Evolutionary conservation across 805 yeast species (phyloP), one percentile per base, ranked within the genome.

Genomic region (Yarrowia sp.): DNA sequence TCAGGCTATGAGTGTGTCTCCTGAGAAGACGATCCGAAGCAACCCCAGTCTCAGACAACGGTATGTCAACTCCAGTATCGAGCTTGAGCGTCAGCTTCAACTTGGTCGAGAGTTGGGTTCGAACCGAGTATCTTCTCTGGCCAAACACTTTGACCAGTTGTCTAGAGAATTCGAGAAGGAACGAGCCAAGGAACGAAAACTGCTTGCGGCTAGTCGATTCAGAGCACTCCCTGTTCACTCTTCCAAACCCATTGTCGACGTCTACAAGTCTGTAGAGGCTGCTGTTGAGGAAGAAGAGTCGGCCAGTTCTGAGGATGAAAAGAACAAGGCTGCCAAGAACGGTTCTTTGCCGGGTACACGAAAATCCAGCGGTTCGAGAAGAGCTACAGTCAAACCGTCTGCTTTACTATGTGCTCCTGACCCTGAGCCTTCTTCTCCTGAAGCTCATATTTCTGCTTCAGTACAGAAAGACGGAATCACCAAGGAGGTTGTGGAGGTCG

Each of bases 161-260:
- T 89, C 97, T 0, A 81, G 81, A 69, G 98, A 95, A 73, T 92
- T 93, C 73, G 96, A 90, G 72, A 81, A 85, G 68, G 96, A 92
- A 71, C 84, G 98, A 71, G 96, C 90, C 68, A 77, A 80, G 50
- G 97, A 93, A 72, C 82, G 91, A 66, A 78, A 82, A 65, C 86
- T 87, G 67, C 72, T 90, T 47, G 80, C 84, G 48, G 80, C 77
- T 68, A 81, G 85, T 69, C 83, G 87, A 69, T 84, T 85, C 72
- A 80, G 86, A 67, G 90, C 93, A 0, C 78, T 80, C 13, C 92
- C 95, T 7, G 83, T 90, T 60, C 84, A 86, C 28, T 83, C 86
- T 1, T 86, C 95, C 0, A 86, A 84, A 66, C 98, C 99, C 0
- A 88, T 90, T 65, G 98, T 92, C 22, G 97, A 92, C 70, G 88